Conservation (phyloP, 129 eudicot species). For the Solidago caesia region DNA sequence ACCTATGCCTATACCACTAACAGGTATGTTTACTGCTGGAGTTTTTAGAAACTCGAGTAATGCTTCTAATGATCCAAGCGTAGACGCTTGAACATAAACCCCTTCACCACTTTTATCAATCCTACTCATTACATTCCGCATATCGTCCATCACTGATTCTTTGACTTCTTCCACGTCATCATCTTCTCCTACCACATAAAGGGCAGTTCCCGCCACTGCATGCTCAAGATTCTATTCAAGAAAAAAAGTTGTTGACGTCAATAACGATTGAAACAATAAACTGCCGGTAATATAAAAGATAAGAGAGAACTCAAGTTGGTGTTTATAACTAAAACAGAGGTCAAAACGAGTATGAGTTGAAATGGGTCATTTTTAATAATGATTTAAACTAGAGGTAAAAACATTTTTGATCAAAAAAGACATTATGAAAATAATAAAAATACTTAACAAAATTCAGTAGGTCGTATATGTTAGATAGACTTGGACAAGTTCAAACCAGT, state of each 20-base stretch:
- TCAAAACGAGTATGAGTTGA: not conserved
- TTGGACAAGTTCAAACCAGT: not conserved
- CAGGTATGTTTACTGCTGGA: conserved; percentile 88
- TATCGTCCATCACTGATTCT: conserved; percentile 78
- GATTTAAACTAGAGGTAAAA: not conserved
- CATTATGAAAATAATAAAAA: too few relatives aligned
- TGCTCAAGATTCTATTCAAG: conserved; percentile 80
- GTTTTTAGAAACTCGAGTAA: conserved; percentile 76
- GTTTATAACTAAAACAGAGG: not conserved
- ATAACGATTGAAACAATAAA: not conserved
- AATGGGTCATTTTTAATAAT: not conserved
- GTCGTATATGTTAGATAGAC: not conserved
- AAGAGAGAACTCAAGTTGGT: too few relatives aligned
- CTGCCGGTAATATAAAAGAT: not conserved
- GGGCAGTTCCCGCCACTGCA: conserved; percentile 87
- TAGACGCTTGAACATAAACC: conserved; percentile 93
- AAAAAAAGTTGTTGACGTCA: not conserved
- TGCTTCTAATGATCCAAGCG: conserved; percentile 93
- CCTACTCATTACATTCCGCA: conserved; percentile 80
- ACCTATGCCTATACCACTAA: conserved; percentile 90
- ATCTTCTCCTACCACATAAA: conserved; percentile 76
- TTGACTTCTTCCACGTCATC: conserved; percentile 83
- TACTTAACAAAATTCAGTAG: not conserved
- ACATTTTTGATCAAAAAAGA: too few relatives aligned
- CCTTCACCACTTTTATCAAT: conserved; percentile 94